Conservation (phyloP, 148 eudicot genomes). For the Camellia granthamiana region DNA sequence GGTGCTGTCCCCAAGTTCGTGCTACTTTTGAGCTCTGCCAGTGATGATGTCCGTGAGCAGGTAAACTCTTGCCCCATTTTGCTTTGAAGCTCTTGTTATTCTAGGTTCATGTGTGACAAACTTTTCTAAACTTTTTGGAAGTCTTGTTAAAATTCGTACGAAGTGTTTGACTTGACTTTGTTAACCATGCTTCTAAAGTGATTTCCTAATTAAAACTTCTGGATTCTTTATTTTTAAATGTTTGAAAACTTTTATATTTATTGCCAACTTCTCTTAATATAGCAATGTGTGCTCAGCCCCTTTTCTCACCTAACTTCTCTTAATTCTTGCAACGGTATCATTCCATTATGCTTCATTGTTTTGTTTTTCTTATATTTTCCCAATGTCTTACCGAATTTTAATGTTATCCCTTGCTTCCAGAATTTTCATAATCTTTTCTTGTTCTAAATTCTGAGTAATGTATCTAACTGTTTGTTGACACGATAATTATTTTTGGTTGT, state of each 20-base stretch:
- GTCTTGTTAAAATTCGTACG: background rate
- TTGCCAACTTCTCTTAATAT: background rate
- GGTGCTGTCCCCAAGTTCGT: conserved; percentile 90
- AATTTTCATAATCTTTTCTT: background rate
- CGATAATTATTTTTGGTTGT: background rate
- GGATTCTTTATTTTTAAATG: background rate
- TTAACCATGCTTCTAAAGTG: background rate
- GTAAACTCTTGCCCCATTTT: conserved; percentile 25
- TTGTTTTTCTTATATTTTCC: background rate
- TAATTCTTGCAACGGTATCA: background rate
- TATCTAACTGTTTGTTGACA: background rate
- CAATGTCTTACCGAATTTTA: background rate
- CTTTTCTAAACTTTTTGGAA: background rate
- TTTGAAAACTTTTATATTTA: background rate
- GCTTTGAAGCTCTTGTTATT: background rate
- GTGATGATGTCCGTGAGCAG: conserved; percentile 97
- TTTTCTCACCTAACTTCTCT: no score
- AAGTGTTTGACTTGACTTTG: background rate
- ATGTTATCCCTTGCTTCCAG: background rate
- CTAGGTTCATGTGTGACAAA: background rate
- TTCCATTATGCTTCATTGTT: background rate
- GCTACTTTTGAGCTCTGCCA: conserved; percentile 73
- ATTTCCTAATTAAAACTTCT: background rate
- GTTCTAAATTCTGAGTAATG: background rate
- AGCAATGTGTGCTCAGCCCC: background rate